Evolutionary conservation across 2,329 filamentous ascomycete genomes (phyloP), one percentile per base, ranked within the genome.

Genomic region (Aspergillus viridinutans): DNA sequence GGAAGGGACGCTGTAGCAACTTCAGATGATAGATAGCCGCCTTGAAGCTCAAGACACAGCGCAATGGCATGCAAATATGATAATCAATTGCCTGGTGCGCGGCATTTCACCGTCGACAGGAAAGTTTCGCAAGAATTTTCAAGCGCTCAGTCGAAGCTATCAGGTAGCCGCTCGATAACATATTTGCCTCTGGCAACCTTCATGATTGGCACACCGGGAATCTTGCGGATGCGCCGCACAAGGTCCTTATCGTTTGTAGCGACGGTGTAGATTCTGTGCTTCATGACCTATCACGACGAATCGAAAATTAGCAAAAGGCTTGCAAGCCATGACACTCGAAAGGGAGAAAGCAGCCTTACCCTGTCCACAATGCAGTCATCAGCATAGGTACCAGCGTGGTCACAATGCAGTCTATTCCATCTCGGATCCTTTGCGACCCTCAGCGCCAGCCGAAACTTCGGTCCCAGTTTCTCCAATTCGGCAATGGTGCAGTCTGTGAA

Each of bases 141-240:
- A 83, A 81, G 60, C 43, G 38, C 35, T 54, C 61, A 65, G 54
- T 92, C 87, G 35, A 90, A 90, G 40, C 90, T 90, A 74, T 92
- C 90, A 4, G 92, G 92, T 61, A 97, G 76, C 67, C 92, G 85
- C 81, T 97, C 94, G 69, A 99, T 94, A 50, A 93, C 88, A 75
- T 97, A 97, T 76, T 97, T 97, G 49, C 90, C 91, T 68, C 90
- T 84, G 5, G 89, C 90, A 28, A 94, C 90, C 68, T 87, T 91
- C 81, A 96, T 81, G 55, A 84, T 83, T 1, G 82, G 83, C 12
- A 83, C 81, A 69, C 87, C 87, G 1, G 87, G 87, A 53, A 94
- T 85, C 78, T 96, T 97, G 61, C 92, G 82, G 67, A 96, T 82
- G 56, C 92, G 81, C 69, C 91, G 82, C 78, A 95, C 94, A 58